Conservation (phyloP, 345 rosid genomes). For the Eucalyptus albens region DNA sequence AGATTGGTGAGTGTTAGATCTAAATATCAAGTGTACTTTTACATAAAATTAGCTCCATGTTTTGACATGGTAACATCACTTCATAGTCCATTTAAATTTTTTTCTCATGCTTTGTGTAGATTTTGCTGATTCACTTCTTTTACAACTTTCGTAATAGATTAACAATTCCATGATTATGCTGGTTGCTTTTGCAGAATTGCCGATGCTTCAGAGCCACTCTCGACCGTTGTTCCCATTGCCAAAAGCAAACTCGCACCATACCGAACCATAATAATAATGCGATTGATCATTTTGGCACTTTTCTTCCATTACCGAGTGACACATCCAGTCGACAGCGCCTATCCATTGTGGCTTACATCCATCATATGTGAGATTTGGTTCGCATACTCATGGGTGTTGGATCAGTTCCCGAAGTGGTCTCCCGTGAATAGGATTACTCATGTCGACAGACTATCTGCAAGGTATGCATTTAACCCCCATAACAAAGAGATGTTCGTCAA, state of each 20-base stretch:
- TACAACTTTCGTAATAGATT: background rate
- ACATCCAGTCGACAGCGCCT: constrained; percentile 91
- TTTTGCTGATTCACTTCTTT: background rate
- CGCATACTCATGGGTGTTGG: constrained; percentile 96
- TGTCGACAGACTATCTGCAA: constrained; percentile 66
- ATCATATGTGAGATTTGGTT: constrained; percentile 99
- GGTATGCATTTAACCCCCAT: constrained; percentile 20
- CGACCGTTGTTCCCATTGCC: constrained; percentile 50
- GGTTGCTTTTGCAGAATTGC: constrained; percentile 28
- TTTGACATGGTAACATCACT: background rate
- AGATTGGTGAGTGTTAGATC: background rate
- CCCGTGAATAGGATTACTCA: constrained; percentile 69
- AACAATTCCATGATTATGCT: background rate
- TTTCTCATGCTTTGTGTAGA: background rate
- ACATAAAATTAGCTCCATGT: background rate
- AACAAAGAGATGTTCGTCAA: background rate
- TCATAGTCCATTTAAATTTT: background rate
- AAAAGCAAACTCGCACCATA: constrained; percentile 64
- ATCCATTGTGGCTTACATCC: constrained; percentile 79
- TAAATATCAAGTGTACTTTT: background rate
- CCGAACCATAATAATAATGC: constrained; percentile 61
- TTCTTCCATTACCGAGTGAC: constrained; percentile 92
- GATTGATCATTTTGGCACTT: constrained; percentile 73
- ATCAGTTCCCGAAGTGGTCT: constrained; percentile 99
- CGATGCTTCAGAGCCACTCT: constrained; percentile 61